These are phyloP conservation scores for Xanthoconium stramineum DNA, from an alignment of 768 basidiomycete species.

Conservation along the genomic window DNA sequence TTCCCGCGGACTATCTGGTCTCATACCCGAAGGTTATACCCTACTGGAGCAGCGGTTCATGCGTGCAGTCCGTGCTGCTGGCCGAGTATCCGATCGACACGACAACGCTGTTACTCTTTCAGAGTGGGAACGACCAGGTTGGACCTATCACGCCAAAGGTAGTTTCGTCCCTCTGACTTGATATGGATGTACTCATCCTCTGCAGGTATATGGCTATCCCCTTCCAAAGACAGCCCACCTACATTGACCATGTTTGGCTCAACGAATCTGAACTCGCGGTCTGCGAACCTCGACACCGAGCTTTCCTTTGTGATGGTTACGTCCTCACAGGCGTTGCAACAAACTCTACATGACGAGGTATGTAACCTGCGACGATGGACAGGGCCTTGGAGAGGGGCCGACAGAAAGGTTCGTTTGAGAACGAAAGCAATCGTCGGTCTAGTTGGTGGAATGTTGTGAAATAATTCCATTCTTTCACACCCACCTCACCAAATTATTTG, in stretches of 20 bases:
- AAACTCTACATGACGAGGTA: constrained; percentile 52
- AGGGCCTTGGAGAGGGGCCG: constrained; percentile 55
- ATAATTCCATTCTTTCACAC: not conserved
- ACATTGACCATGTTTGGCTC: constrained; percentile 86
- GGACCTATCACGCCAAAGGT: constrained; percentile 99
- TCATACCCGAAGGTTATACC: constrained; percentile 96
- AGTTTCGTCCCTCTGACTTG: not conserved
- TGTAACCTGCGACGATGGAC: constrained; percentile 47
- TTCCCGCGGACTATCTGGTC: constrained; percentile 83
- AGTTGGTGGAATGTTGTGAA: constrained; percentile 67
- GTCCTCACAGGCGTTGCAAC: constrained; percentile 50
- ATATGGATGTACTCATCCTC: not conserved
- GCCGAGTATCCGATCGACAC: constrained; percentile 30
- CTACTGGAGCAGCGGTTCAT: constrained; percentile 83
- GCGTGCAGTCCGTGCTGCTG: constrained; percentile 52
- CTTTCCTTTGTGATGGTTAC: constrained; percentile 83
- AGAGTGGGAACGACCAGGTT: constrained; percentile 86
- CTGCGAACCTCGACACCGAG: constrained; percentile 87
- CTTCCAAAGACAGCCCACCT: constrained; percentile 47
- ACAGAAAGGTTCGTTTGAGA: constrained; percentile 56
- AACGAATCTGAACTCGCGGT: constrained; percentile 91
- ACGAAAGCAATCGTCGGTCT: constrained; percentile 63
- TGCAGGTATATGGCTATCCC: constrained; percentile 83
- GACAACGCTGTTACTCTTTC: constrained; percentile 58
- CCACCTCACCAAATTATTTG: constrained; percentile 7